Evolutionary conservation across 441 rosid species (phyloP).

Genomic region (Sinapis alba): DNA sequence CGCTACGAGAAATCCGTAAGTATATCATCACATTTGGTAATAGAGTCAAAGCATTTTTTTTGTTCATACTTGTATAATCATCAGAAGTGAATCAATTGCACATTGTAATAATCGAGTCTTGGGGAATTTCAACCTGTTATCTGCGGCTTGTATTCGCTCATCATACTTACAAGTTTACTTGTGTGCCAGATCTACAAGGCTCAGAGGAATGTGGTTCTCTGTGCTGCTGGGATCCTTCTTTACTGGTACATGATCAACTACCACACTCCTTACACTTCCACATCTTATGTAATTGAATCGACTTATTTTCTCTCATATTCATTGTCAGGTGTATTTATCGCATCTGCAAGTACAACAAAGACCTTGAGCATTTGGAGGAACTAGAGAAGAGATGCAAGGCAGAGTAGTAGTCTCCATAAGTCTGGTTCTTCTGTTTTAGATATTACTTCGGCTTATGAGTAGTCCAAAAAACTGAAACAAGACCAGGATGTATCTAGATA

Average conservation of each 20-base stretch:
- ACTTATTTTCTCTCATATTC: background rate
- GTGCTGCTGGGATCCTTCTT: constrained; percentile 71
- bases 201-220: constrained; percentile 75
- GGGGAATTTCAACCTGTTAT: background rate
- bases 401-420: constrained; percentile 39
- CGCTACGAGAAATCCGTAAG: constrained; percentile 88
- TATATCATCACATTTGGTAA: background rate
- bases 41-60: background rate
- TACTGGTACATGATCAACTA: constrained; percentile 60
- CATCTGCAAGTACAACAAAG: too few relatives aligned
- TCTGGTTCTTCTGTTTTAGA: constrained; percentile 2
- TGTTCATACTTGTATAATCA: background rate
- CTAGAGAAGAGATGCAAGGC: constrained; percentile 70
- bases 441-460: constrained; percentile 7
- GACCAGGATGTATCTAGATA: constrained; percentile 21
- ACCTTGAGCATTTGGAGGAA: constrained; percentile 71
- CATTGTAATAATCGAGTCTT: background rate
- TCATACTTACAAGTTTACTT: background rate
- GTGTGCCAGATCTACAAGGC: constrained; percentile 66
- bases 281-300: background rate
- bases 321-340: constrained; percentile 60
- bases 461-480: background rate
- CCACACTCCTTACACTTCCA: background rate
- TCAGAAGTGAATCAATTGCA: too few relatives aligned
- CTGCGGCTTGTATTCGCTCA: too few relatives aligned